Base-by-base conservation (phyloP, 129 eudicot genomes). In the Lonicera japonica region DNA sequence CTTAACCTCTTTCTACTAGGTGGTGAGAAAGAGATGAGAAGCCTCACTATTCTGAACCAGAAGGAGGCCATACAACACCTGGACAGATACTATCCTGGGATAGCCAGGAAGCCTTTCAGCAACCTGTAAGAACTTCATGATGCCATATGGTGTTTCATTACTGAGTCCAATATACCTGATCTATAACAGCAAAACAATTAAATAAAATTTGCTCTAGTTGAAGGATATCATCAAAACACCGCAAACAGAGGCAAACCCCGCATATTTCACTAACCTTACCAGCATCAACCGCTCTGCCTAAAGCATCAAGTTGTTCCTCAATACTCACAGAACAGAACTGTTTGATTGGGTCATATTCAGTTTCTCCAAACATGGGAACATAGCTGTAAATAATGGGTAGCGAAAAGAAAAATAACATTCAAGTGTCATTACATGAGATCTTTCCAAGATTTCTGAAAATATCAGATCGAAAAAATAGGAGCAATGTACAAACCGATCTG, bases 311-410 rank as follows among this genome's bases (percentile, higher is more conserved):
- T 70, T 92, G 96, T 71, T 92, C 95, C 72, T 92, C 91, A 25
- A 87, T 77, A 76, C 82, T 61, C 60, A 82, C 80, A 58, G 77
- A 66, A 54, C 73, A 57, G 65, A 60, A 84, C 61, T 73, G 79
- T 56, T 80, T 81, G 34, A 18, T 53, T 25, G 90, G 81, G 58
- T 87, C 88, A 72, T 86, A 92, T 47, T 82, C 91, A 63, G 80
- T 87, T 85, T 92, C 96, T 71, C 98, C 98, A 80, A 92, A 92
- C 98, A 92, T 87, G 12, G 98, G 98, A 29, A 87, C 96, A 76
- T 92, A 92, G 53, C 98, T 91, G 80, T 70, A 72, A 47, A 56
- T n/a, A 21, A 50, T 15, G 53, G 53, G 0, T 8, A 50, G 21
- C 55, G 4, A 5, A 50, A 50, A n/a, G 19, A 50, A 50, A 50